Evolutionary conservation across 78 protist species (phyloP).

Genomic region (Andalucia godoyi): DNA sequence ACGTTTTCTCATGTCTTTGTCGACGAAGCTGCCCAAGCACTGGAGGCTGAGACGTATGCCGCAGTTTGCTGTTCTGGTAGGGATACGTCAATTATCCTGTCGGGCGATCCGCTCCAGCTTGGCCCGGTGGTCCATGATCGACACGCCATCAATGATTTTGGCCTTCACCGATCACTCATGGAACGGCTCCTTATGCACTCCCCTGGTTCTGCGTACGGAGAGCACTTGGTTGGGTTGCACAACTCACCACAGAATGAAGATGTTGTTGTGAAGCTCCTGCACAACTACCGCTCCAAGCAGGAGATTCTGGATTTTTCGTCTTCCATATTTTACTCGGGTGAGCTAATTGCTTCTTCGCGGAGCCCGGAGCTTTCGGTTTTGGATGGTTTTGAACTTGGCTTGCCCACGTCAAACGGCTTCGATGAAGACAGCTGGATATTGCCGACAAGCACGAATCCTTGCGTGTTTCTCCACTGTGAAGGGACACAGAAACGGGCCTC

Average conservation of each 20-base stretch:
- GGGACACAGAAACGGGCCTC: background rate
- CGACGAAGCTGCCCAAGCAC: slow-evolving; percentile 10
- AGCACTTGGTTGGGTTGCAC: background rate
- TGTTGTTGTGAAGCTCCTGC: too few relatives aligned
- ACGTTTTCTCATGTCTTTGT: slow-evolving; percentile 7
- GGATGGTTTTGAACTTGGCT: too few relatives aligned
- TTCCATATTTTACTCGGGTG: too few relatives aligned
- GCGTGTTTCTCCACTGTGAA: too few relatives aligned
- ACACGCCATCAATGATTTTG: background rate
- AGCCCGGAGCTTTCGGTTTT: too few relatives aligned
- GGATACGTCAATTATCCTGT: background rate
- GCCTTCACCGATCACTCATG: background rate
- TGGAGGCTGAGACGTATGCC: background rate
- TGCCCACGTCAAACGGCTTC: too few relatives aligned
- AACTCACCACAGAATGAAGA: too few relatives aligned
- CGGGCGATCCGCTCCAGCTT: slow-evolving; percentile 7
- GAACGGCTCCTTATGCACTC: background rate
- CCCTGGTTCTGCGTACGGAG: background rate
- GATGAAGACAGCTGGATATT: too few relatives aligned
- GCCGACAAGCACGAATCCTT: too few relatives aligned
- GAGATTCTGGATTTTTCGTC: too few relatives aligned
- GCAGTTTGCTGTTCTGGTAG: background rate
- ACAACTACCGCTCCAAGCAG: too few relatives aligned
- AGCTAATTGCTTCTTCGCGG: too few relatives aligned
- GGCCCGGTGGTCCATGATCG: background rate